phyloP scores from a whole-genome alignment of 2,329 filamentous ascomycete genomes.

The Diplodia scrobiculata region DNA sequence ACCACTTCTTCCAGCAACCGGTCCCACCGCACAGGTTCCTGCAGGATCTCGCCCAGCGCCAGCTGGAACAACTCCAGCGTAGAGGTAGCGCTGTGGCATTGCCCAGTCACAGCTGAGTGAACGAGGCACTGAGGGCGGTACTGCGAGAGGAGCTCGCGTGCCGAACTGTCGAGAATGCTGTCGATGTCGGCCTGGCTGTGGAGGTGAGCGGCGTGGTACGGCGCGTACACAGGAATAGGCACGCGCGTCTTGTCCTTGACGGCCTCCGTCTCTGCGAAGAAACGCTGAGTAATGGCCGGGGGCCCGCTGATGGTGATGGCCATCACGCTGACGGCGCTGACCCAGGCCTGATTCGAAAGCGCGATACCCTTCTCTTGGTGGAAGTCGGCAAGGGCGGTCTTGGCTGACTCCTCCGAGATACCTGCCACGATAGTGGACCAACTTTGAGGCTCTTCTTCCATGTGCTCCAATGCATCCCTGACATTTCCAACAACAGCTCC shows the following conservation, averaged over 20 bases:
- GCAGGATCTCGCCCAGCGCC: conserved; percentile 51
- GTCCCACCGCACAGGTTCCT: conserved; percentile 54
- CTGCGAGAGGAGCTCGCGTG: conserved; percentile 47
- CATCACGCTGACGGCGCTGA: conserved; percentile 62
- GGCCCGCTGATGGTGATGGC: conserved; percentile 63
- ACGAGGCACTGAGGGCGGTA: conserved; percentile 49
- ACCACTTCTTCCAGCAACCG: conserved; percentile 52
- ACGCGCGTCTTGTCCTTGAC: conserved; percentile 56
- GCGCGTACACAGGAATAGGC: conserved; percentile 59
- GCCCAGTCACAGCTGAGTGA: conserved; percentile 53
- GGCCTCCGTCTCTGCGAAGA: conserved; percentile 54
- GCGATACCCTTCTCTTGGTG: conserved; percentile 58
- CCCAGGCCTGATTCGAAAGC: conserved; percentile 56
- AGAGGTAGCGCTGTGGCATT: conserved; percentile 50
- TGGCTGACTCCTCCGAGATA: conserved; percentile 56
- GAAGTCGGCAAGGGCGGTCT: conserved; percentile 59
- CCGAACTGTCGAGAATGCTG: conserved; percentile 51
- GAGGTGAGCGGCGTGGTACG: conserved; percentile 62
- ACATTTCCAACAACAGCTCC: conserved; percentile 53
- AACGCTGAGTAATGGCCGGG: conserved; percentile 55
- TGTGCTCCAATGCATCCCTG: conserved; percentile 55
- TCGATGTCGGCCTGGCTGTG: conserved; percentile 56
- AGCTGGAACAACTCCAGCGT: conserved; percentile 51
- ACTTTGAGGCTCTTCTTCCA: conserved; percentile 58
- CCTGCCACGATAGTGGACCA: conserved; percentile 70